Conservation (phyloP, 2,329 filamentous ascomycete species). For the Talaromyces sp. region DNA sequence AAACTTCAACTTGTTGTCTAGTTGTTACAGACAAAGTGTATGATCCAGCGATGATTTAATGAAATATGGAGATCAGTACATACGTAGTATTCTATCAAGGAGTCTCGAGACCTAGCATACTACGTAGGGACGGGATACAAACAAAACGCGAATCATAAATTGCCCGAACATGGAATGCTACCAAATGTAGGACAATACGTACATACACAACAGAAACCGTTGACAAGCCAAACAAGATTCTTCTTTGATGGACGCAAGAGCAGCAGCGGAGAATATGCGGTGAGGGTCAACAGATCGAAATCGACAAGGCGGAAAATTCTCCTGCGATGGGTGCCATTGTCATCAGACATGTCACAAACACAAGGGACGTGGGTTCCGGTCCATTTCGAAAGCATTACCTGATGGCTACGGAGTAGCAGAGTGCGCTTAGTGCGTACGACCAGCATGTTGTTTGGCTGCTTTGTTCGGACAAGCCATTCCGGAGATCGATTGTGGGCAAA, state of each 20-base stretch:
- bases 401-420: neutral
- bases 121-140: neutral
- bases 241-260: neutral
- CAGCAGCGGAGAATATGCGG: slow-evolving; percentile 8
- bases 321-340: neutral
- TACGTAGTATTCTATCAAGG: neutral
- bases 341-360: slow-evolving; percentile 9
- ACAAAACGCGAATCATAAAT: neutral
- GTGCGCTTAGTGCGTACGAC: neutral
- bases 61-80: slow-evolving; percentile 2
- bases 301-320: neutral
- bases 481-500: neutral
- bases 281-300: neutral
- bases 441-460: neutral
- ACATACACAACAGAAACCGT: neutral
- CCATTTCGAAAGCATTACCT: neutral
- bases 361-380: neutral
- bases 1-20: neutral
- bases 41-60: neutral
- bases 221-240: neutral
- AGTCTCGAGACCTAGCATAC: neutral
- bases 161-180: slow-evolving; percentile 1
- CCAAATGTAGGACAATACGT: neutral
- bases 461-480: neutral
- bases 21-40: neutral